A percentile compares a stretch with the other conserved stretches of the same genome.
These are phyloP conservation scores for Holtermanniella nyarrowii DNA, from an alignment of 768 basidiomycete species.

Conservation along the genomic window DNA sequence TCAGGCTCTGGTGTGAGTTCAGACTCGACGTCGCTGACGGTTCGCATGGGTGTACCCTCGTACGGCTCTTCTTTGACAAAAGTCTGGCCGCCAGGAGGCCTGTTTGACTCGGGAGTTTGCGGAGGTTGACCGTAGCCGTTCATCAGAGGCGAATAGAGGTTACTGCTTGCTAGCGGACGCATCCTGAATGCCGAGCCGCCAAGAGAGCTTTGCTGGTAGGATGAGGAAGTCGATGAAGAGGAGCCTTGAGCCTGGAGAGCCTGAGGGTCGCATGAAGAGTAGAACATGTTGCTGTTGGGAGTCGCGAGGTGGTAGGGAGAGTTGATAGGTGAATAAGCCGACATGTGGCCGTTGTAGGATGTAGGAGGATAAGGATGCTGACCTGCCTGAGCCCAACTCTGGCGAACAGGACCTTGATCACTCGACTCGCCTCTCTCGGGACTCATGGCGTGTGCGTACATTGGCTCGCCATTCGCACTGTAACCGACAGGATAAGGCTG, in stretches of 20 bases:
- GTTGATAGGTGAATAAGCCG: neutral
- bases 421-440: neutral
- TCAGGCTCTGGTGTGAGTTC: too few species aligned
- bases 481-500: neutral
- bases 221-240: neutral
- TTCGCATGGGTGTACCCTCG: too few species aligned
- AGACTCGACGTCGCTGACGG: too few species aligned
- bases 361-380: neutral
- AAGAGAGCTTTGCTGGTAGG: neutral
- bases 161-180: neutral
- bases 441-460: neutral
- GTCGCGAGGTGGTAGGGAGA: neutral
- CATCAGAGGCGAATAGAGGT: neutral
- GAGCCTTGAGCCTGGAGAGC: neutral
- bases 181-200: neutral
- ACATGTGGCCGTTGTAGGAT: neutral
- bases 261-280: neutral
- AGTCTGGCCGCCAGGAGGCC: too few species aligned
- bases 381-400: neutral
- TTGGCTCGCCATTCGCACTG: neutral
- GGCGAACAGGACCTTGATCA: neutral
- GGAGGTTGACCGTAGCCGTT: neutral
- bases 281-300: neutral
- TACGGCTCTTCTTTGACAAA: too few species aligned
- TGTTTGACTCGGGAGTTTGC: neutral